Evolutionary conservation across 2,329 filamentous ascomycete species (phyloP).

Genomic region (Talaromyces marneffei): DNA sequence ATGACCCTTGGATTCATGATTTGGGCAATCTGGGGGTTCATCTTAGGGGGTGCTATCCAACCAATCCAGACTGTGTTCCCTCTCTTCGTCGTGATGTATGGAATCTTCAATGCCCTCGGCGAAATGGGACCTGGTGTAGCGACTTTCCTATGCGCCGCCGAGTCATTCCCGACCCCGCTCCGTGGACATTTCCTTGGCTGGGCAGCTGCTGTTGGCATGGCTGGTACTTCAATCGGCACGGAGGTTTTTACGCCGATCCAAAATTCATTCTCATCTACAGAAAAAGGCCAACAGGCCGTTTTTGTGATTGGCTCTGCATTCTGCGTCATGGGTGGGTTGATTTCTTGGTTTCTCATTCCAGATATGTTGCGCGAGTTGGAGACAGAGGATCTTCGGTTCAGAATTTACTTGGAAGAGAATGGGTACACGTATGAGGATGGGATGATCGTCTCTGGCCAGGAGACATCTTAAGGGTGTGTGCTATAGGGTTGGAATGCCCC

Average conservation of each 20-base stretch:
- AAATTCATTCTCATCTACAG: slow-evolving; percentile 35
- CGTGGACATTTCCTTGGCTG: slow-evolving; percentile 48
- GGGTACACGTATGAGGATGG: slow-evolving; percentile 28
- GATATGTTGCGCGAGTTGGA: slow-evolving; percentile 39
- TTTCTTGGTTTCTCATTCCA: slow-evolving; percentile 45
- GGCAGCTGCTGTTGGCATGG: slow-evolving; percentile 45
- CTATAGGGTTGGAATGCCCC: not conserved
- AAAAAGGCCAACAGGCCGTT: slow-evolving; percentile 44
- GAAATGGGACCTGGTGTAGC: slow-evolving; percentile 47
- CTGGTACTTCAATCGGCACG: slow-evolving; percentile 48
- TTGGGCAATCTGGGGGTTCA: slow-evolving; percentile 43
- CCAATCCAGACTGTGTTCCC: slow-evolving; percentile 45
- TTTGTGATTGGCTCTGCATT: slow-evolving; percentile 50
- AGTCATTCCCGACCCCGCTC: slow-evolving; percentile 48
- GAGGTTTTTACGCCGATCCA: slow-evolving; percentile 48
- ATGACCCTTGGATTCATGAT: slow-evolving; percentile 48
- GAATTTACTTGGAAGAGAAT: slow-evolving; percentile 39
- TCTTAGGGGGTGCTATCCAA: slow-evolving; percentile 45
- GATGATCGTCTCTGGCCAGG: not conserved
- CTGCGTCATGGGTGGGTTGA: slow-evolving; percentile 42
- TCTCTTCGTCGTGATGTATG: slow-evolving; percentile 49
- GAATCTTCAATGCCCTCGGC: slow-evolving; percentile 45
- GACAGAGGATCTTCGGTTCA: slow-evolving; percentile 42
- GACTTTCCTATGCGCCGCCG: slow-evolving; percentile 36
- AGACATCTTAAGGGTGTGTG: not conserved